Base-by-base conservation (phyloP, 164 flowering plant genomes). In the Vitis amurensis region DNA sequence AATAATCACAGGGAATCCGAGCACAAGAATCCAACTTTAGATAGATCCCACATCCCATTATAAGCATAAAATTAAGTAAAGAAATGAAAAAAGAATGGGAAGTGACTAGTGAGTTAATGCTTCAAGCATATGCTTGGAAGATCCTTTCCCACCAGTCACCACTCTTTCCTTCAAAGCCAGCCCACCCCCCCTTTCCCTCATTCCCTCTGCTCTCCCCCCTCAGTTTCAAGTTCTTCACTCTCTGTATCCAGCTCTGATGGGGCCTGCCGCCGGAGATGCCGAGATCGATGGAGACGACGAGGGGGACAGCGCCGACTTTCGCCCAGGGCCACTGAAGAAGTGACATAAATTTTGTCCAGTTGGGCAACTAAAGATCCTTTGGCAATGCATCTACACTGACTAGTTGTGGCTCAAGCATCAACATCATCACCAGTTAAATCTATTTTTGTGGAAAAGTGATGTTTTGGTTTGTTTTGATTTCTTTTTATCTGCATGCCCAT, bases 311-410 rank as follows among this genome's bases (percentile, higher is more conserved):
- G 0, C 4, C 7, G 44, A 37, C 7, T 37, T 3, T 37, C 27
- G 27, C 44, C 44, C 44, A 0, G 44, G 44, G 7, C 27, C 5
- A 37, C 44, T 6, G 62, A 62, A 3, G 76, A 61, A 37, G 7
- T 13, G 53, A 14, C 9, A 66, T 9, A 50, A 57, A 50, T 53
- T 50, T 61, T 50, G 50, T 6, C 56, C 60, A 29, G 11, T 68
- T 74, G 81, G 81, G 81, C 81, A 78, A 78, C 81, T 71, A 56
- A 14, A 3, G 19, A 68, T 17, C 76, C 81, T 78, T 78, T 78
- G 81, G 81, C 81, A 78, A n/a, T 67, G 12, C 48, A n/a, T 63
- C 37, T 57, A 60, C 50, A 37, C 23, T 14, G 67, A 48, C 61
- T 47, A 11, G 5, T 23, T 15, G 48, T 23, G 53, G 65, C 62